phyloP scores from a whole-genome alignment of 2,329 filamentous ascomycete species.

The Fusarium scirpi region DNA sequence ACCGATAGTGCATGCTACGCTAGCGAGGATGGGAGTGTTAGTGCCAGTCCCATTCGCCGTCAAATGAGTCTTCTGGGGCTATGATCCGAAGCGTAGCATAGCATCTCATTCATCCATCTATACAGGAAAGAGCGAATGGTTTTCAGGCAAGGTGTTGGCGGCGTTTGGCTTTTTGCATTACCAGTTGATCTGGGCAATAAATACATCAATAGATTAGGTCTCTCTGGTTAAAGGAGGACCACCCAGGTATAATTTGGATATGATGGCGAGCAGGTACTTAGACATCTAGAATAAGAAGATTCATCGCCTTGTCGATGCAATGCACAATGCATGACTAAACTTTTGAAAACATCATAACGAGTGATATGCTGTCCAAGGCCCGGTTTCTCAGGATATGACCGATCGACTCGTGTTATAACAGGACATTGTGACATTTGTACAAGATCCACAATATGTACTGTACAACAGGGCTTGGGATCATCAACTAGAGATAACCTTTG shows the following conservation, averaged over 20 bases:
- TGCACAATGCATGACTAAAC: background rate
- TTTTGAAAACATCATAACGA: background rate
- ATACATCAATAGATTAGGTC: slow-evolving; percentile 7
- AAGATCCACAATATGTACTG: background rate
- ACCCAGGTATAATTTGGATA: background rate
- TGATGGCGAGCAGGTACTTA: slow-evolving; percentile 15
- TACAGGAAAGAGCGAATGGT: slow-evolving; percentile 7
- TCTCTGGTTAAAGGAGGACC: background rate
- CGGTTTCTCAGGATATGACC: background rate
- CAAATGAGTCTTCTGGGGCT: slow-evolving; percentile 78
- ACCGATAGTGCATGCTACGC: slow-evolving; percentile 80
- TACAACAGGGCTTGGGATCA: background rate
- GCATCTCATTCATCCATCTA: background rate
- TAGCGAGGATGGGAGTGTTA: slow-evolving; percentile 78
- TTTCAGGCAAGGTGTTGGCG: slow-evolving; percentile 40
- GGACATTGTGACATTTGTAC: background rate
- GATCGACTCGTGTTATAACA: background rate
- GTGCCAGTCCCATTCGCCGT: slow-evolving; percentile 75
- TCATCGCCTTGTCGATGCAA: slow-evolving; percentile 6
- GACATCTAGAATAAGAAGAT: slow-evolving; percentile 15
- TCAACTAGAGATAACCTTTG: background rate
- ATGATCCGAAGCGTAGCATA: slow-evolving; percentile 28
- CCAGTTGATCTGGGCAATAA: slow-evolving; percentile 5
- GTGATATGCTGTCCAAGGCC: background rate
- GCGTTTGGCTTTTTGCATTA: slow-evolving; percentile 30